Evolutionary conservation across 148 eudicot species (phyloP), one percentile per base, ranked within the genome.

Genomic region (Talinum fruticosum): DNA sequence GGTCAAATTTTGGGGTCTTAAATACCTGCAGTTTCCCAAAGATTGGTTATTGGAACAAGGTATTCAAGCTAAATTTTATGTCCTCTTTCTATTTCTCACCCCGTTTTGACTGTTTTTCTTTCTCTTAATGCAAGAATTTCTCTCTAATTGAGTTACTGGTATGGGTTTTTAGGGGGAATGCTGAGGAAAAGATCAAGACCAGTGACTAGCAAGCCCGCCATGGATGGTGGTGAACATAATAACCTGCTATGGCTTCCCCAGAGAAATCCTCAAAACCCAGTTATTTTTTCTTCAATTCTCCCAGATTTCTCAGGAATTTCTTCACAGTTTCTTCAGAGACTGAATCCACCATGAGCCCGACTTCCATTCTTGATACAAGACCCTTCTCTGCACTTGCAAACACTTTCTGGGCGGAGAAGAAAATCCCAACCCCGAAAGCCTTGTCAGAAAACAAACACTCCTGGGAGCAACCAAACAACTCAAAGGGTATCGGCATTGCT

Each of bases 151-250:
- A 29, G 21, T 68, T 68, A 13, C 37, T 13, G 2, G 13, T 6
- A 0, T 41, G 51, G 41, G 38, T 7, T 32, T 38, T 66, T 41
- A 29, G 30, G 45, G 68, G 85, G 83, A 75, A 86, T 90, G 95
- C 86, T 93, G 86, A 89, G 93, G 77, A 92, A 87, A 67, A 91
- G 91, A 87, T 89, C 93, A 73, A 88, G 93, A 68, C 61, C 87
- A 74, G 88, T 90, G 73, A 82, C 87, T 10, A 82, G 78, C 54
- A 86, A 87, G 81, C 94, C 87, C 84, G 70, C 85, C 10, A 71
- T 79, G 19, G 76, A n/a, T 84, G 82, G 72, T n/a, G n/a, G 83
- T 53, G 97, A 91, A 62, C 91, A 86, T 24, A 84, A 37, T 75
- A 78, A 78, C 66, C 70, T 44, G 14, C 79, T 79, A 69, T 76